These are phyloP conservation scores for Gracilaria gracilis DNA, from an alignment of 23 red algal species.

Conservation along the genomic window DNA sequence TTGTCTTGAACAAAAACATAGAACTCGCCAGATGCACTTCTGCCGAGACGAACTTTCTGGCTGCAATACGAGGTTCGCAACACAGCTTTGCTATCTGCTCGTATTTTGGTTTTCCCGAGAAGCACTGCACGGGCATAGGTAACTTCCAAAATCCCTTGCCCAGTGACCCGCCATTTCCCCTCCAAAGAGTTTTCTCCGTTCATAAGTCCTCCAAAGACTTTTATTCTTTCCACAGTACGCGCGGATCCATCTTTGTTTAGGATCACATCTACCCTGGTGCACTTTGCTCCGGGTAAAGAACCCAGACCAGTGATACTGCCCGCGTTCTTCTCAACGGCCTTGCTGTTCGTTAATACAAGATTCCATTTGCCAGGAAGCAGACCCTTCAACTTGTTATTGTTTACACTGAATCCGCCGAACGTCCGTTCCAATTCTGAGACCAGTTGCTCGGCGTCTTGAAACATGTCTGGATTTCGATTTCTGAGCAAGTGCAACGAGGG, in stretches of 20 bases:
- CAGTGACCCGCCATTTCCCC: constrained; percentile 55
- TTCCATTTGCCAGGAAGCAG: constrained; percentile 54
- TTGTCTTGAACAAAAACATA: constrained; percentile 56
- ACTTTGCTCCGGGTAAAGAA: constrained; percentile 44
- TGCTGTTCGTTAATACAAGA: constrained; percentile 40
- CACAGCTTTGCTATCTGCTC: constrained; percentile 66
- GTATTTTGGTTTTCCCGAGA: constrained; percentile 42
- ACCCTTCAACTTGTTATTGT: constrained; percentile 14
- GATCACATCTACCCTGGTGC: constrained; percentile 42
- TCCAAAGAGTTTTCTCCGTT: constrained; percentile 44
- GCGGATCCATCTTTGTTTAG: constrained; percentile 47
- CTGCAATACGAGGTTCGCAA: constrained; percentile 55
- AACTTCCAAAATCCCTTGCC: constrained; percentile 55
- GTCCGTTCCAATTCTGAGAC: constrained; percentile 17
- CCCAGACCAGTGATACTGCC: constrained; percentile 63
- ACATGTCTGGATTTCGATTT: constrained; percentile 4
- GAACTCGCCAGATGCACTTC: constrained; percentile 53
- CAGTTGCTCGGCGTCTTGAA: neutral
- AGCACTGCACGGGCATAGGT: constrained; percentile 57
- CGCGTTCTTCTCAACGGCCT: constrained; percentile 59
- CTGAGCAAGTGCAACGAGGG: neutral
- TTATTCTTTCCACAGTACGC: constrained; percentile 56
- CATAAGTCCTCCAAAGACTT: constrained; percentile 45
- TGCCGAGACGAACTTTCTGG: constrained; percentile 47
- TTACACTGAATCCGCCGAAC: constrained; percentile 16